phyloP scores from a whole-genome alignment of 805 yeast genomes.

The Barnettozyma populi region DNA sequence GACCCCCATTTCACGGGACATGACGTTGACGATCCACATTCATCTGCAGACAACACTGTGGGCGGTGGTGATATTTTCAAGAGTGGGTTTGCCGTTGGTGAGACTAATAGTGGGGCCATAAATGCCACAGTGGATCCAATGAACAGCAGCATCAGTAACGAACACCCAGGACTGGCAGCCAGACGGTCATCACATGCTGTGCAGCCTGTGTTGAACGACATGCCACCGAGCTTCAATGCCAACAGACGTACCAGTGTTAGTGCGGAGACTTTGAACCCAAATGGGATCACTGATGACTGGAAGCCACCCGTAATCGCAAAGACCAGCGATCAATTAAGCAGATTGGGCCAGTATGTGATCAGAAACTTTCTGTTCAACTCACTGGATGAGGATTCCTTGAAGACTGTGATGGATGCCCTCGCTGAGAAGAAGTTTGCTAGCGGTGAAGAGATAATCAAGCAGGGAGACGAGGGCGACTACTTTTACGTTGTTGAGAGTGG shows the following conservation, averaged over 20 bases:
- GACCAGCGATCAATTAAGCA: conserved; percentile 54
- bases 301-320: conserved; percentile 65
- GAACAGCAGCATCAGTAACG: conserved; percentile 2
- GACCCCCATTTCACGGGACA: conserved; percentile 52
- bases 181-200: conserved; percentile 16
- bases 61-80: conserved; percentile 21
- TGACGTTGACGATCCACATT: conserved; percentile 23
- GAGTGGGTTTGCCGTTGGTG: conserved; percentile 23
- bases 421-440: conserved; percentile 59
- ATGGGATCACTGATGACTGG: conserved; percentile 61
- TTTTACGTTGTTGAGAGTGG: conserved; percentile 87
- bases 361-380: conserved; percentile 82
- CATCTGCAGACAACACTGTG: conserved; percentile 14
- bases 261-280: conserved; percentile 83
- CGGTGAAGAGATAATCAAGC: conserved; percentile 67
- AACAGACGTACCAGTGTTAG: conserved; percentile 85
- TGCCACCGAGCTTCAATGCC: conserved; percentile 64
- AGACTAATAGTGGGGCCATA: conserved; percentile 12
- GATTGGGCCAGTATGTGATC: conserved; percentile 66
- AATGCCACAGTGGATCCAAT: conserved; percentile 21
- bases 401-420: conserved; percentile 78
- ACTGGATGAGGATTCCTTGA: conserved; percentile 71
- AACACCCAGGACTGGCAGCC: neutral
- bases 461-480: conserved; percentile 93
- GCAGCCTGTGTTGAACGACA: conserved; percentile 23